phyloP scores from a whole-genome alignment of 2,329 filamentous ascomycete genomes.

The Colletotrichum ledebouriae region DNA sequence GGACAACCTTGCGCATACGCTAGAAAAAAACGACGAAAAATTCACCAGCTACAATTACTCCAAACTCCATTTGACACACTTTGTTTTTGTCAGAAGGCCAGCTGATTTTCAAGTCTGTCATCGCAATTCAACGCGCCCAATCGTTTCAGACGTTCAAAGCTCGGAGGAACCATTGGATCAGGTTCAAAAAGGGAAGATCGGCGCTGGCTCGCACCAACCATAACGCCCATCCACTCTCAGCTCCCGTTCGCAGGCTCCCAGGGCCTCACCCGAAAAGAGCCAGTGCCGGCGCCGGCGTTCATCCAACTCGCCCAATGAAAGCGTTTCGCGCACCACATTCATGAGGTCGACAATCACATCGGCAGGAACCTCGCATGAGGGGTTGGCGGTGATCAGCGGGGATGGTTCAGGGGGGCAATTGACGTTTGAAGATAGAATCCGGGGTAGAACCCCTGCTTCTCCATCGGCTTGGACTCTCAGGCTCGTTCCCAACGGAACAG shows the following conservation, averaged over 20 bases:
- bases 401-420: conserved; percentile 1
- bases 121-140: neutral
- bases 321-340: conserved; percentile 3
- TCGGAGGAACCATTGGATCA: conserved; percentile 27
- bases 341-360: conserved; percentile 12
- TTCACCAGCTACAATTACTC: neutral
- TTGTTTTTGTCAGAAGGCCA: neutral
- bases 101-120: neutral
- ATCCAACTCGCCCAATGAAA: conserved; percentile 13
- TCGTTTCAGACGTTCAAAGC: conserved; percentile 8
- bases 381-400: conserved; percentile 27
- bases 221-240: conserved; percentile 19
- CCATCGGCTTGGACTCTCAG: conserved; percentile 27
- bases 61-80: neutral
- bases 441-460: conserved; percentile 30
- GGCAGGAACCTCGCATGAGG: conserved; percentile 34
- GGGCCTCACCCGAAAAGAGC: neutral
- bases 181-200: conserved; percentile 15
- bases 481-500: neutral
- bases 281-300: conserved; percentile 1
- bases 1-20: no score
- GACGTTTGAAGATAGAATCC: neutral
- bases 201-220: conserved; percentile 15
- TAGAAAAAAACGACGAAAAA: neutral
- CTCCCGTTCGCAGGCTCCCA: no score